phyloP scores from a whole-genome alignment of 371 early-diverging fungal species.

The Mucor irregularis region DNA sequence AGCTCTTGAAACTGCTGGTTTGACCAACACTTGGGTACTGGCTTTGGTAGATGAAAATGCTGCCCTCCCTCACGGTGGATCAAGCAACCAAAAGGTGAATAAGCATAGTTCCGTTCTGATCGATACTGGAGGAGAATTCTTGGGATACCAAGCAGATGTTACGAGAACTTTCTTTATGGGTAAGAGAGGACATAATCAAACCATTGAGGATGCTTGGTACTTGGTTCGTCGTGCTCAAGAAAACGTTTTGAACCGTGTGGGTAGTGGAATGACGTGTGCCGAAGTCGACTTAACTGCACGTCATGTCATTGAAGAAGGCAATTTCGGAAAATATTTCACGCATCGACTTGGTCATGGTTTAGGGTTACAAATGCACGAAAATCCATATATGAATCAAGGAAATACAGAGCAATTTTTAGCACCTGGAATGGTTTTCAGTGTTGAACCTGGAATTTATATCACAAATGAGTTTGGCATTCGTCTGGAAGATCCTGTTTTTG shows the following conservation, averaged over 20 bases:
- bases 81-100: constrained; percentile 42
- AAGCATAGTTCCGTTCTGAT: constrained; percentile 52
- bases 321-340: constrained; percentile 52
- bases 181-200: constrained; percentile 42
- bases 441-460: constrained; percentile 63
- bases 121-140: constrained; percentile 56
- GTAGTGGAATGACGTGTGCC: constrained; percentile 38
- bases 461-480: constrained; percentile 52
- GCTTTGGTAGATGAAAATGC: constrained; percentile 56
- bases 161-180: constrained; percentile 58
- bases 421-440: constrained; percentile 60
- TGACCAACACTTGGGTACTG: constrained; percentile 54
- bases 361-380: constrained; percentile 62
- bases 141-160: constrained; percentile 51
- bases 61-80: constrained; percentile 59
- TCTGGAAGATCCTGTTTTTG: constrained; percentile 63
- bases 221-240: constrained; percentile 53
- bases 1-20: constrained; percentile 41
- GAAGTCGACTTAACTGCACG: constrained; percentile 58
- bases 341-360: constrained; percentile 66
- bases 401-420: constrained; percentile 41
- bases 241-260: constrained; percentile 36
- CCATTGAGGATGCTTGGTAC: constrained; percentile 57
- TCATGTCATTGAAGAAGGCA: constrained; percentile 39
- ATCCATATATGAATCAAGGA: constrained; percentile 61